Conservation (phyloP, 1,284 basidiomycete genomes). For the Takashimella koratensis region DNA sequence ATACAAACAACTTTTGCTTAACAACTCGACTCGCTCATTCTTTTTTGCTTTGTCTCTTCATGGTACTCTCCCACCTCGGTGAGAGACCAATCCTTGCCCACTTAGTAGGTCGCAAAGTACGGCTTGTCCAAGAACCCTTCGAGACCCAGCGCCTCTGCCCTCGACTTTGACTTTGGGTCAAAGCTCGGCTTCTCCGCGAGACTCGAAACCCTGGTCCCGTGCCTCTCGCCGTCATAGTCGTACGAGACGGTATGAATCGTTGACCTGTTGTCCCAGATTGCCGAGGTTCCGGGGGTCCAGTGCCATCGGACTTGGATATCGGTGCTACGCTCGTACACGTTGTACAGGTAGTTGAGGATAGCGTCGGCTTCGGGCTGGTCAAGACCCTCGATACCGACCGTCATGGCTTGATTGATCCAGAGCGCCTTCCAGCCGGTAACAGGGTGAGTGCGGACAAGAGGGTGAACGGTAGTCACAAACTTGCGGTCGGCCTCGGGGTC, state of each 20-base stretch:
- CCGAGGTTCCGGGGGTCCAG: conserved; percentile 41
- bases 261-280: conserved; percentile 41
- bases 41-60: too few species aligned
- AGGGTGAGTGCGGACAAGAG: conserved; percentile 26
- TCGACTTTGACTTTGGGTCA: conserved; percentile 22
- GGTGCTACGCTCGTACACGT: conserved; percentile 37
- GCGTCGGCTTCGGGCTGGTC: conserved; percentile 26
- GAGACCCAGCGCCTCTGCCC: conserved; percentile 19
- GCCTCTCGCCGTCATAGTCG: conserved; percentile 31
- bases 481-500: conserved; percentile 54
- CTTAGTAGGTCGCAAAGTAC: conserved; percentile 10
- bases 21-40: too few species aligned
- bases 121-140: conserved; percentile 14
- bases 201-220: conserved; percentile 34
- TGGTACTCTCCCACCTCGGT: too few species aligned
- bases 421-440: conserved; percentile 26
- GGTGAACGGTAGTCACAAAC: conserved; percentile 52
- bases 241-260: conserved; percentile 41
- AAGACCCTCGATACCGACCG: conserved; percentile 27
- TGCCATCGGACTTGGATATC: conserved; percentile 44
- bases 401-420: conserved; percentile 55
- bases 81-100: too few species aligned
- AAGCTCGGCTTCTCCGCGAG: conserved; percentile 39
- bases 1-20: too few species aligned
- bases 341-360: conserved; percentile 34